Percentiles rank a stretch among this genome's conserved stretches.
Evolutionary conservation across 2,329 filamentous ascomycete species (phyloP).

Genomic region (Coniochaeta prunicola): DNA sequence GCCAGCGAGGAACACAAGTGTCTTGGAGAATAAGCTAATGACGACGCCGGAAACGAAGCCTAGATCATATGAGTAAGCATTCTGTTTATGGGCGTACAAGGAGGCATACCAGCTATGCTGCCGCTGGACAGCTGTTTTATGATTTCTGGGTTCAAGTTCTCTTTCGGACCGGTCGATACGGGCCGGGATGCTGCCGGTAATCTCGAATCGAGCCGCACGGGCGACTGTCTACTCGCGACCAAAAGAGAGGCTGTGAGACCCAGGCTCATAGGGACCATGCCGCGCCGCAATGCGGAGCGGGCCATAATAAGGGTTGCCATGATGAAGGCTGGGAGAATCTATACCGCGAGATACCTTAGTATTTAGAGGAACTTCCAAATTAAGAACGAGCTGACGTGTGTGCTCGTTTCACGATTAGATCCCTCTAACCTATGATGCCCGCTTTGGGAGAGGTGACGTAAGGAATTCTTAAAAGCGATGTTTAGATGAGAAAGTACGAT

Average conservation of each 20-base stretch:
- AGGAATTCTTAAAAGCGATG: not conserved
- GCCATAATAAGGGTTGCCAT: conserved; percentile 12
- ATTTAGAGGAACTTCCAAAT: not conserved
- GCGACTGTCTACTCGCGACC: conserved; percentile 17
- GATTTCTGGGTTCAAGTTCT: conserved; percentile 23
- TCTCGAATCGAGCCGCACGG: conserved; percentile 21
- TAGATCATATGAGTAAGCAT: conserved; percentile 17
- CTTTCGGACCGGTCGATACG: conserved; percentile 10
- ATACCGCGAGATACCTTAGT: no score
- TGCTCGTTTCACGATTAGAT: no score
- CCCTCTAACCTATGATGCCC: not conserved
- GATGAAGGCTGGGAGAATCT: not conserved
- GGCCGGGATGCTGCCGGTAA: conserved; percentile 6
- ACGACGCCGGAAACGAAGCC: conserved; percentile 58
- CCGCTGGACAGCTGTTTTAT: conserved; percentile 46
- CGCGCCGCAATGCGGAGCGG: conserved; percentile 14
- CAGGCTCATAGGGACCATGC: conserved; percentile 13
- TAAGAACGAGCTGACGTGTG: no score
- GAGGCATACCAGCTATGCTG: conserved; percentile 38
- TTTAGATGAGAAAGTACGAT: no score
- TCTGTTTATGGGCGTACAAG: not conserved
- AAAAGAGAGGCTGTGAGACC: conserved; percentile 15
- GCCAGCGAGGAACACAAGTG: conserved; percentile 60
- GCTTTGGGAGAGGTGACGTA: not conserved
- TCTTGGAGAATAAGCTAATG: conserved; percentile 63